phyloP scores from a whole-genome alignment of 2,329 filamentous ascomycete genomes.

The Neospermospora avenae region DNA sequence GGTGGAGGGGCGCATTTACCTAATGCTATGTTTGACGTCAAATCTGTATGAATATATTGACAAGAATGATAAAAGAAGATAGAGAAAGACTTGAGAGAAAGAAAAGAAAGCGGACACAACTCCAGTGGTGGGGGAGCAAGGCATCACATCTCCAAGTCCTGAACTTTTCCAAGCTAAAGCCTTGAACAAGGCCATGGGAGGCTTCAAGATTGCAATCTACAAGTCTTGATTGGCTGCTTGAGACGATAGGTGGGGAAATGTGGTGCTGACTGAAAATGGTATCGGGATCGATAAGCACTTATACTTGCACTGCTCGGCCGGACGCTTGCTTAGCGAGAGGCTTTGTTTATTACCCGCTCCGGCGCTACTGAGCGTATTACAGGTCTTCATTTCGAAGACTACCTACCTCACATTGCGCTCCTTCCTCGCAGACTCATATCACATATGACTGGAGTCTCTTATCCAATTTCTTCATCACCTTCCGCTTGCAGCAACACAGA shows the following conservation, averaged over 20 bases:
- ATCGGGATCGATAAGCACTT: conserved; percentile 11
- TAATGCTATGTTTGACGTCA: too few species aligned
- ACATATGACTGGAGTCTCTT: too few species aligned
- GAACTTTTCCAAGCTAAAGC: not conserved
- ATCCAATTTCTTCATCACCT: too few species aligned
- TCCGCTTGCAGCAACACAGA: too few species aligned
- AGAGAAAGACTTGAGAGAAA: not conserved
- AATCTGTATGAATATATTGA: not conserved
- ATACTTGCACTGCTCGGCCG: too few species aligned
- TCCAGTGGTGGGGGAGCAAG: not conserved
- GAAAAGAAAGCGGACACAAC: not conserved
- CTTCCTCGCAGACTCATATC: too few species aligned
- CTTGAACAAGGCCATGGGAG: not conserved
- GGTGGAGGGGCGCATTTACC: conserved; percentile 1
- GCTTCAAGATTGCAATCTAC: not conserved
- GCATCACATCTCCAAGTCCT: not conserved
- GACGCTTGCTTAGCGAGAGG: not conserved
- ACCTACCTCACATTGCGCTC: too few species aligned
- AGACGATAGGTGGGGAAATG: not conserved
- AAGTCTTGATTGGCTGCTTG: not conserved
- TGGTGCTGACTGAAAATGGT: conserved; percentile 13
- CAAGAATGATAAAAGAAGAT: not conserved
- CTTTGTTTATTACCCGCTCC: not conserved
- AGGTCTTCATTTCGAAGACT: too few species aligned
- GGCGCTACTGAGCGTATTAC: too few species aligned